Base-by-base conservation (phyloP, 148 eudicot species). In the Simmondsia chinensis region DNA sequence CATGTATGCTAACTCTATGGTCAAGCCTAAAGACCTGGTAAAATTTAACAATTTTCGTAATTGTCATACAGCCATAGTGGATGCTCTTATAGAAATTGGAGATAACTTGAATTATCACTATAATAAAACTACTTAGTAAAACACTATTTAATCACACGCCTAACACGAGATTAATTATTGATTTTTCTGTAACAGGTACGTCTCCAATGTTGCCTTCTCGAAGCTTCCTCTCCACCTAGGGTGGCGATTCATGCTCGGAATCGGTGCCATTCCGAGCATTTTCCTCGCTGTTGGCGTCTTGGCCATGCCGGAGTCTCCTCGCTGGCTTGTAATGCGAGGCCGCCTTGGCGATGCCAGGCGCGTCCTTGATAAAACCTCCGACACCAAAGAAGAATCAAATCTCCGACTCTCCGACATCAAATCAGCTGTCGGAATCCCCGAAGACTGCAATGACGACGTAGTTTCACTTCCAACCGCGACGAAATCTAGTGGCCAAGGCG, bases 271-370 rank as follows among this genome's bases (percentile, higher is more conserved):
- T 33, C 95, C 95, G 0, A 74, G 88, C 16, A 35, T 80, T 5
- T 40, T 74, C 43, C 35, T 85, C 1, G 82, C 73, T 0, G 4
- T 80, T 7, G 80, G 67, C 0, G 95, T 77, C 2, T 52, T 85
- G 6, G 73, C 63, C 30, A 74, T 85, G 89, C 85, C 95, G 0
- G 95, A 85, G 51, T 80, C 89, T 0, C 95, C 95, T 0, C 59
- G 95, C 18, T 86, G 95, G 95, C 71, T 86, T 13, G 83, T 86
- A 13, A 62, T 86, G 74, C 86, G 78, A 39, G 95, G 95, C 0
- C 67, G 87, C 23, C 79, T 86, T 18, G 77, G 72, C 3, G 87
- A 81, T 0, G 95, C 95, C 0, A 72, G 33, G 51, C 30, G 37
- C 11, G 94, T 83, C 13, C 64, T 83, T 4, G 50, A 54, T 13